Base-by-base conservation (phyloP, 2,329 filamentous ascomycete species). In the Zymoseptoria pseudotritici region DNA sequence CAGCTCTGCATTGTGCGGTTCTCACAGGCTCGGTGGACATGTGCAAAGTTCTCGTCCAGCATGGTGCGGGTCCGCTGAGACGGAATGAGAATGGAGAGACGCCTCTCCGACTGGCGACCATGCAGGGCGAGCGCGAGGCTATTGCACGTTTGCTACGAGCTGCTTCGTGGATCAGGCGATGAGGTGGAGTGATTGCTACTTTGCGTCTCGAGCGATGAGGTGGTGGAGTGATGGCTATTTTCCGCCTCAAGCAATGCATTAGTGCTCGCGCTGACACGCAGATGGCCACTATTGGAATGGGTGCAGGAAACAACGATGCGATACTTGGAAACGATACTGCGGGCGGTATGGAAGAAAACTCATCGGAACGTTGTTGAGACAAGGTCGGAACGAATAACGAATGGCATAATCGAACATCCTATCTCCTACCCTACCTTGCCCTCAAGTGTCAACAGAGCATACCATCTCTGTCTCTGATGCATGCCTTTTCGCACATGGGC, bases 1-100 rank as follows among this genome's bases (percentile, higher is more conserved):
- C 70, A 10, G 61, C 67, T 7, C 54, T 73, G 31, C 68, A 71
- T 54, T 73, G 67, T 51, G 71, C 71, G 6, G 66, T 70, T 19
- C 60, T 67, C 29, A 61, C 61, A 5, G 67, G 63, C 20, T 63
- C 65, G 10, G 56, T 59, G 29, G 65, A 61, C 49, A 67, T 69
- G 57, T 67, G 64, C 42, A 62, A 66, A 46, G 57, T 60, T 17
- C 58, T 73, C n/a, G 53, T 73, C 17, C 56, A 55, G 50, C 63
- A 62, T 50, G 69, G 69, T 17, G 71, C 70, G n/a, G 65, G 71
- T 57, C 60, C 63, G 8, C 54, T 58, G 52, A 53, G 55, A 51
- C 63, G 61, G 55, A 70, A 73, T 46, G 64, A 68, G 22, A 65
- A 65, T 17, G 62, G 65, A 31, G 60, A 66, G 58, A 72, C 69